Evolutionary conservation across 2,329 filamentous ascomycete genomes (phyloP).

Genomic region (Trichoderma cornu-damae): DNA sequence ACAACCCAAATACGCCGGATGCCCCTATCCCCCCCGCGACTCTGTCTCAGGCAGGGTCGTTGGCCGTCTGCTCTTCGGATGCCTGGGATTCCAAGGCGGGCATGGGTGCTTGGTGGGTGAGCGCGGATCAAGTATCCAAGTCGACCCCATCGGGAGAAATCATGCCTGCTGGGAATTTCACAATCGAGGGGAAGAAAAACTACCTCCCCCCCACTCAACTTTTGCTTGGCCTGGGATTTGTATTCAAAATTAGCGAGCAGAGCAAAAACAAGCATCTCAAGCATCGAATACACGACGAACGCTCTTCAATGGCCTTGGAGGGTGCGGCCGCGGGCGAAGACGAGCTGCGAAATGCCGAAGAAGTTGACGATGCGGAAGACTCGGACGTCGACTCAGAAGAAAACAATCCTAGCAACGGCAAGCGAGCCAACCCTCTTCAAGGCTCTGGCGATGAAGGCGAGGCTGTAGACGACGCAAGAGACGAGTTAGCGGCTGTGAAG

Average conservation of each 20-base stretch:
- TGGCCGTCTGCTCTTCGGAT: conserved; percentile 77
- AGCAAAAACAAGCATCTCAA: conserved; percentile 77
- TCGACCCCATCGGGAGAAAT: conserved; percentile 75
- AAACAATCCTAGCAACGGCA: conserved; percentile 27
- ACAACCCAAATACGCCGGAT: conserved; percentile 69
- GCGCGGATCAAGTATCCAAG: conserved; percentile 85
- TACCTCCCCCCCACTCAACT: conserved; percentile 83
- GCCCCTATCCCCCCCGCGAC: conserved; percentile 89
- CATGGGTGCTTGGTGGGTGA: conserved; percentile 96
- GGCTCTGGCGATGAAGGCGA: conserved; percentile 27
- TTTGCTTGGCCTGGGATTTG: conserved; percentile 77
- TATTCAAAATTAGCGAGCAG: conserved; percentile 85
- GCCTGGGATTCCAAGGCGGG: conserved; percentile 96
- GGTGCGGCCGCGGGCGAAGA: conserved; percentile 21
- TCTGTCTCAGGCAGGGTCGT: conserved; percentile 78
- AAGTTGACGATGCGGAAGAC: conserved; percentile 28
- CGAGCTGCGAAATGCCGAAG: conserved; percentile 23
- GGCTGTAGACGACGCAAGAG: conserved; percentile 26
- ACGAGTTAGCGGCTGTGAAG: conserved; percentile 25
- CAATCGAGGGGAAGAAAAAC: conserved; percentile 82
- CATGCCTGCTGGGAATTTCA: conserved; percentile 71
- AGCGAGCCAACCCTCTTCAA: conserved; percentile 38
- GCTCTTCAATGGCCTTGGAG: conserved; percentile 18
- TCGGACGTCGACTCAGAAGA: conserved; percentile 33
- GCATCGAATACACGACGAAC: conserved; percentile 43